Base-by-base conservation (phyloP, 805 yeast species). In the Kuraishia molischiana region DNA sequence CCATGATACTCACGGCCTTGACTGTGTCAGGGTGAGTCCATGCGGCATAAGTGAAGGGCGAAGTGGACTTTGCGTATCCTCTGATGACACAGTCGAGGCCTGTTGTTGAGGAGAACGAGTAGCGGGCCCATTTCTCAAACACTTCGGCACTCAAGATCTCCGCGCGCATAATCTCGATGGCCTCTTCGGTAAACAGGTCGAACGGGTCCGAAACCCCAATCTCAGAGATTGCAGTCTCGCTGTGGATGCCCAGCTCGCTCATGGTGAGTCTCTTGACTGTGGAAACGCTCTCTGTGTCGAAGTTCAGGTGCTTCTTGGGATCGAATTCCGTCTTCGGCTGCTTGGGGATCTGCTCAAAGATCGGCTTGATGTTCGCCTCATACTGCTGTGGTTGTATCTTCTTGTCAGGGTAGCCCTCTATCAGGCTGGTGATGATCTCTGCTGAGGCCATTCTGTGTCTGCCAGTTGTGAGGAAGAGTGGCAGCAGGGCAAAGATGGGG, bases 141-240 rank as follows among this genome's bases (percentile, higher is more conserved):
- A 61, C 53, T 35, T 72, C 74, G 42, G 67, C 67, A 32, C 59
- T 52, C 48, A 74, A 61, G 30, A 72, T 50, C 49, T 76, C 81
- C 43, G 67, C 66, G 53, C 71, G 68, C 80, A 76, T 74, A 34
- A 76, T 66, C 30, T 66, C 67, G 39, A 73, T 59, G 2, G 81
- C 80, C 46, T 75, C 80, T 22, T 72, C 71, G 1, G 79, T 73
- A 55, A 76, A 76, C 34, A 76, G 58, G 3, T 78, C 78, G 53
- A 76, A 76, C 1, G 82, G 79, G 38, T 69, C 77, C 38, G 71
- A 61, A 18, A 72, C 80, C 15, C 77, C 83, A 46, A 74, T 62
- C 3, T 66, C 67, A 18, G 75, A 64, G 38, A 76, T 70, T 50
- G 72, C 77, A 41, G 62, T 56, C 31, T 62, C 61, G 44, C 59